Evolutionary conservation across 73 alveolate genomes (phyloP), one percentile per base, ranked within the genome.

Genomic region (Loxodes magnus): DNA sequence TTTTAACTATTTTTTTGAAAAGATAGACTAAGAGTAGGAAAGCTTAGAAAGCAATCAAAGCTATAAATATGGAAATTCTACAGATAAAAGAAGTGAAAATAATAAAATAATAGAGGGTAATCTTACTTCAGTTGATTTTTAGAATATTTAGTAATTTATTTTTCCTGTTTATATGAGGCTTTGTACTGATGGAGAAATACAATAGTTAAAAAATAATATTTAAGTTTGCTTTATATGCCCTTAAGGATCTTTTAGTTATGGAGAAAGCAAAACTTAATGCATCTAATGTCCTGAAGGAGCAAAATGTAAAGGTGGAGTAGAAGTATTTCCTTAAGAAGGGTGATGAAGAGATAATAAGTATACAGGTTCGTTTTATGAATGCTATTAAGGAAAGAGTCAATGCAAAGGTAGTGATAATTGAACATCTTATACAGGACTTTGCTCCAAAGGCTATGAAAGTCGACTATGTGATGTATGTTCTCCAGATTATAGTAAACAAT

Each of bases 391-490:
- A 24, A n/a, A 31, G 2, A 9, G 12, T 29, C 58, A 71, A 0
- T 67, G 81, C 53, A 14, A 56, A 3, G 82, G 77, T 3, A 38
- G 36, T 1, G 2, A 21, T 46, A 30, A 48, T 42, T 4, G 67
- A 71, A 26, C 27, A 2, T 25, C 14, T 0, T 49, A 33, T 44
- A 51, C 41, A 5, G 80, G 80, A 15, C 52, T 41, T 5, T 71
- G 84, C 3, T 33, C 28, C 7, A 34, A 19, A 0, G 79, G 86
- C 25, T 74, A 74, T 23, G 14, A 46, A 48, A 82, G 88, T 10
- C 37, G 57, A 14, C 49, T 57, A 2, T 74, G 88, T 29, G 51
- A 71, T 9, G 56, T 46, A 3, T 74, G 88, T 41, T 44, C 31
- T 4, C 26, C 17, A 7, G 82, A 73, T 17, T 74, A 57, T 39